Conservation (phyloP, 2,329 filamentous ascomycete genomes). For the Alternaria alternata region DNA sequence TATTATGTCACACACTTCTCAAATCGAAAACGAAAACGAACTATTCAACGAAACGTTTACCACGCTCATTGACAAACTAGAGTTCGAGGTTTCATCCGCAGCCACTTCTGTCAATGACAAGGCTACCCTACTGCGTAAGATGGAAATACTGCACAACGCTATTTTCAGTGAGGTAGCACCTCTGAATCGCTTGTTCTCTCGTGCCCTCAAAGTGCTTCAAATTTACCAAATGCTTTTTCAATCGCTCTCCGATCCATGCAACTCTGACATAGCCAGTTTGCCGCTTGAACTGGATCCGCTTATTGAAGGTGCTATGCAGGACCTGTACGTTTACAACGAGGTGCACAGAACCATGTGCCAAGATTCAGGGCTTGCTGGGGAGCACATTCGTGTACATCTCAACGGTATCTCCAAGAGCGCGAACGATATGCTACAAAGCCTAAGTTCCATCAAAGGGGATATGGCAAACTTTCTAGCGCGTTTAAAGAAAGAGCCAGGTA, state of each 20-base stretch:
- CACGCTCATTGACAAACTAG: conserved; percentile 17
- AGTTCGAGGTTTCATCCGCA: conserved; percentile 11
- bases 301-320: conserved; percentile 10
- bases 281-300: conserved; percentile 12
- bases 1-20: not conserved
- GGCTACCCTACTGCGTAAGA: conserved; percentile 4
- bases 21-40: conserved; percentile 20
- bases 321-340: conserved; percentile 16
- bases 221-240: conserved; percentile 21
- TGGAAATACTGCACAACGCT: conserved; percentile 15
- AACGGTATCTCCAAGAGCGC: conserved; percentile 16
- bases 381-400: conserved; percentile 15
- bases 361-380: conserved; percentile 11
- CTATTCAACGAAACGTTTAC: conserved; percentile 14
- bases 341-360: conserved; percentile 10
- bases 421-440: conserved; percentile 11
- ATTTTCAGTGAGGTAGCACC: conserved; percentile 22
- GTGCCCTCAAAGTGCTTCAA: conserved; percentile 9
- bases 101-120: conserved; percentile 10
- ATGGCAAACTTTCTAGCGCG: conserved; percentile 13
- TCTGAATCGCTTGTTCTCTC: conserved; percentile 14
- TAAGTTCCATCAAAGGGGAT: conserved; percentile 16
- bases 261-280: not conserved
- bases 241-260: conserved; percentile 6
- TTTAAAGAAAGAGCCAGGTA: conserved; percentile 10